These are phyloP conservation scores for Pestalotiopsis sp. DNA, from an alignment of 2,329 filamentous ascomycete genomes.

Conservation along the genomic window DNA sequence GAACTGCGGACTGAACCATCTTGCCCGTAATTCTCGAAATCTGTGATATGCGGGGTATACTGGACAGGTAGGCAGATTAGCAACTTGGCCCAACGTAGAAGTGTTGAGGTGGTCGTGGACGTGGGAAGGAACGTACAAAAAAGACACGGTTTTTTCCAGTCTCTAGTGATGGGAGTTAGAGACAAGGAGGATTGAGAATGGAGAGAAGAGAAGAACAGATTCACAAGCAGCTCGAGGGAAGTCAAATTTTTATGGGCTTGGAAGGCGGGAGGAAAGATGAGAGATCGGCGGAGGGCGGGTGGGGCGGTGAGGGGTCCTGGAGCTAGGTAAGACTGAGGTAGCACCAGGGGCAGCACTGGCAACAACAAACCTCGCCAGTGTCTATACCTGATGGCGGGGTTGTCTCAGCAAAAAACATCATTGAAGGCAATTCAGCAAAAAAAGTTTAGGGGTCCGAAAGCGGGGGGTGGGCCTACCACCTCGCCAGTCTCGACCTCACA, in stretches of 20 bases:
- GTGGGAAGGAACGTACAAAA: constrained; percentile 22
- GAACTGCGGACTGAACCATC: constrained; percentile 73
- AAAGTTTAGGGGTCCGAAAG: constrained; percentile 23
- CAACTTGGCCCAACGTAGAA: background rate
- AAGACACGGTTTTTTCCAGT: constrained; percentile 27
- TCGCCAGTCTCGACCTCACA: background rate
- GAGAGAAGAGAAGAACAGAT: constrained; percentile 17
- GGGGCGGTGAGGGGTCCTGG: constrained; percentile 11
- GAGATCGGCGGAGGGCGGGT: constrained; percentile 15
- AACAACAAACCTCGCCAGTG: background rate
- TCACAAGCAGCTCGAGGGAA: constrained; percentile 7
- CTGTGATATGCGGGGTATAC: constrained; percentile 14
- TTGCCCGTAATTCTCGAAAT: constrained; percentile 37
- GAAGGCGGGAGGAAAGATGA: background rate
- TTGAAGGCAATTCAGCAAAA: constrained; percentile 15
- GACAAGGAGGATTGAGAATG: constrained; percentile 6
- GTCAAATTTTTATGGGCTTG: constrained; percentile 11
- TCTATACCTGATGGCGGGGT: constrained; percentile 18
- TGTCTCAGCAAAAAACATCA: constrained; percentile 13
- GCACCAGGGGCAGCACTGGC: background rate
- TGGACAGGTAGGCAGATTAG: background rate
- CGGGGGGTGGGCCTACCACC: constrained; percentile 14
- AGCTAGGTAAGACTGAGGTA: background rate
- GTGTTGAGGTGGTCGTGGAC: background rate
- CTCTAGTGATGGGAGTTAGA: constrained; percentile 15